These are phyloP conservation scores for Tuber calosporum DNA, from an alignment of 495 filamentous ascomycete genomes.

Conservation along the genomic window DNA sequence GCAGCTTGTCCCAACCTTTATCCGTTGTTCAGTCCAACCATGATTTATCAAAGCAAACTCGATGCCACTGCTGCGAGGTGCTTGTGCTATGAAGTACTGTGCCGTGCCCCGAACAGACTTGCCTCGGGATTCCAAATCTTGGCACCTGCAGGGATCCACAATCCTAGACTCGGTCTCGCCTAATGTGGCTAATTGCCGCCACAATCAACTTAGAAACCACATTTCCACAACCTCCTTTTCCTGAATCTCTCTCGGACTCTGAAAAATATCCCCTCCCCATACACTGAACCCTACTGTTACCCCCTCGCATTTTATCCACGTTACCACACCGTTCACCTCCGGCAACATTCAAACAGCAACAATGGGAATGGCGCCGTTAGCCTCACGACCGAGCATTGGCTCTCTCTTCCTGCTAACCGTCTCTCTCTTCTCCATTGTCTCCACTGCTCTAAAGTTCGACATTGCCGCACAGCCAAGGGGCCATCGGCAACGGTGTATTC, in stretches of 20 bases:
- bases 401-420: slow-evolving; percentile 29
- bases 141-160: not conserved
- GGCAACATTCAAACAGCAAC: not conserved
- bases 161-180: not conserved
- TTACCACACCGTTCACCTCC: not conserved
- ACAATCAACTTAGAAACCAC: not conserved
- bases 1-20: not conserved
- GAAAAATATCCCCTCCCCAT: not conserved
- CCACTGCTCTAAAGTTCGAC: slow-evolving; percentile 86
- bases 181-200: not conserved
- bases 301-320: not conserved
- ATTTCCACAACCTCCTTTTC: slow-evolving; percentile 5
- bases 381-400: slow-evolving; percentile 18
- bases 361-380: slow-evolving; percentile 19
- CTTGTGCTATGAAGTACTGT: not conserved
- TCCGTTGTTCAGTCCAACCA: not conserved
- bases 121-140: not conserved
- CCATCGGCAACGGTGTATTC: slow-evolving; percentile 73
- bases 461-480: slow-evolving; percentile 60
- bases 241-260: not conserved
- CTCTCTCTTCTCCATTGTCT: slow-evolving; percentile 53
- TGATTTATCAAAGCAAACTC: not conserved
- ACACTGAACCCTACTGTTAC: not conserved
- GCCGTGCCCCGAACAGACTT: not conserved
- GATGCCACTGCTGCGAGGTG: not conserved